Base-by-base conservation (phyloP, 768 basidiomycete species). In the Suillus cothurnatus region DNA sequence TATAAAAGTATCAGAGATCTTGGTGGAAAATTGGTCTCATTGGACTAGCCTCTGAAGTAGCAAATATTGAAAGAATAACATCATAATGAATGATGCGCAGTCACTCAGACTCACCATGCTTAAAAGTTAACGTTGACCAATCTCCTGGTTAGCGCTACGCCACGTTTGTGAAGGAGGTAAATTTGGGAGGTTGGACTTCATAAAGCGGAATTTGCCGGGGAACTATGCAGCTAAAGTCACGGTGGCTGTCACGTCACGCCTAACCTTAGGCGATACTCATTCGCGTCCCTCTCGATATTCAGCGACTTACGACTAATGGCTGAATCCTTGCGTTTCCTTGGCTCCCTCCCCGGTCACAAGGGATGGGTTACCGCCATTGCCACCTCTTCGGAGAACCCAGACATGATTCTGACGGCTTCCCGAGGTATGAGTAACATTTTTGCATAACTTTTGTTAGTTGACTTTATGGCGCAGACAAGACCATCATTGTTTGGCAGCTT, bases 311-410 rank as follows among this genome's bases (percentile, higher is more conserved):
- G 67, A 74, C 76, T 70, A 71, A 95, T 94, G 93, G 77, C 88
- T 73, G 94, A 95, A 82, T 89, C 88, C 76, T 83, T 97, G 78
- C 90, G 91, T 77, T 96, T 91, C 83, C 88, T 97, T 76, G 95
- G 95, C 73, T 91, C 94, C 70, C 82, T 97, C 77, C 83, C 90
- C 75, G 95, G 95, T 79, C 94, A 96, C 88, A 91, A 93, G 77
- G 94, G 94, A 83, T 97, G 94, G 94, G 92, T 99, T 74, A 99
- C 97, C 71, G 95, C 97, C 76, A 94, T 99, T 75, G 97, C 97
- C 64, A 97, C 97, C 74, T 94, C 93, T 66, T 94, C 93, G 70
- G 97, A 99, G 86, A 99, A 97, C 84, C 97, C 96, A 56, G 96
- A 99, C 80, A 94, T 97, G 91, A 96, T 99, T 81, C 82, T 99